A percentile compares a stretch with the other conserved stretches of the same genome.
phyloP scores from a whole-genome alignment of 139 green algal species.

The Chlorella sp. region DNA sequence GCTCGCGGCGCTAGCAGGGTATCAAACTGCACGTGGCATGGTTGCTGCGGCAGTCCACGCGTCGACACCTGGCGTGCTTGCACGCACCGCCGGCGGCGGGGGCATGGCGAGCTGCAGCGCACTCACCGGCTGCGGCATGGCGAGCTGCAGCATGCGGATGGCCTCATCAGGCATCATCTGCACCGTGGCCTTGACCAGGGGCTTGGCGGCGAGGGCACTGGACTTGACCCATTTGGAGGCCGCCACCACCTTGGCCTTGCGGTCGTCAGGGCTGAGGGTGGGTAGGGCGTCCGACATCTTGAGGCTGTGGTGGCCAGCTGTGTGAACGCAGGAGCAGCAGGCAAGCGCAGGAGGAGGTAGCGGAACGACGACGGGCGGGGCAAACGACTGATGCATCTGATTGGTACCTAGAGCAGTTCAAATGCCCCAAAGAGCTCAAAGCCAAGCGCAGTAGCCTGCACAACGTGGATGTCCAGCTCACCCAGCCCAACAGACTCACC shows the following conservation, averaged over 20 bases:
- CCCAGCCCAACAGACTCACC: too few relatives aligned
- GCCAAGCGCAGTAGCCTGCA: too few relatives aligned
- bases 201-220: constrained; percentile 48
- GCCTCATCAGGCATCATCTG: constrained; percentile 66
- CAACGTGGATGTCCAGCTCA: too few relatives aligned
- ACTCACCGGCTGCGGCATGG: constrained; percentile 2
- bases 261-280: constrained; percentile 19
- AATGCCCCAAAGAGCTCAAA: too few relatives aligned
- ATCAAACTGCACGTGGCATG: neutral
- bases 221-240: constrained; percentile 61
- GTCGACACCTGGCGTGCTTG: neutral
- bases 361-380: too few relatives aligned
- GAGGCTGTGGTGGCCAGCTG: constrained; percentile 6
- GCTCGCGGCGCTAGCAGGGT: neutral
- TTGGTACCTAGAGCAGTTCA: too few relatives aligned
- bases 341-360: neutral
- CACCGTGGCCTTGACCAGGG: constrained; percentile 59
- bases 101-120: too few relatives aligned
- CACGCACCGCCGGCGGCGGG: too few relatives aligned
- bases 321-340: neutral
- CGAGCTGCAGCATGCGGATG: constrained; percentile 57
- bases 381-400: neutral
- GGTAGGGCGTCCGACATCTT: constrained; percentile 32
- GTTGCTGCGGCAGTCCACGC: neutral
- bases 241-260: constrained; percentile 17